Evolutionary conservation across 192 early-diverging fungal genomes (phyloP).

Genomic region (Coemansia javaensis): DNA sequence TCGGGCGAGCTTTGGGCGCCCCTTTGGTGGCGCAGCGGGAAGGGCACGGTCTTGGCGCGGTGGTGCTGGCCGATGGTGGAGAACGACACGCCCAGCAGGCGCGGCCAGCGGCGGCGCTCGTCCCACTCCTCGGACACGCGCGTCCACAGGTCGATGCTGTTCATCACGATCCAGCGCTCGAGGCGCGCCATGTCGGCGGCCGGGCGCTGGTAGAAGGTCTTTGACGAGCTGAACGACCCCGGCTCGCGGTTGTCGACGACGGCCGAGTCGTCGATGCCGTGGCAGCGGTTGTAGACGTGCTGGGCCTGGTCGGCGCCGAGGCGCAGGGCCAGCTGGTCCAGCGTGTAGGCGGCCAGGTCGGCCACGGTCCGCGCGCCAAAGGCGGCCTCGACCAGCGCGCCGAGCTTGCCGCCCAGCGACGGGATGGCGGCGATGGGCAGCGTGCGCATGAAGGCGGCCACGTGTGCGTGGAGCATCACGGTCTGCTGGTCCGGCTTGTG

Average conservation of each 20-base stretch:
- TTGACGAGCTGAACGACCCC: slow-evolving; percentile 31
- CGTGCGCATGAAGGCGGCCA: slow-evolving; percentile 56
- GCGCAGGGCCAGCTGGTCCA: slow-evolving; percentile 34
- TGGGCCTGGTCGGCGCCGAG: slow-evolving; percentile 24
- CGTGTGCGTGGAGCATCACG: slow-evolving; percentile 56
- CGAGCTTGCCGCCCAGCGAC: slow-evolving; percentile 83
- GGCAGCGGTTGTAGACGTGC: slow-evolving; percentile 34
- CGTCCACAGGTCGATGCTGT: slow-evolving; percentile 41
- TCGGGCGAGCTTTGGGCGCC: slow-evolving; percentile 19
- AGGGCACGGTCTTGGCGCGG: slow-evolving; percentile 23
- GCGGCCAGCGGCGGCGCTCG: slow-evolving; percentile 34
- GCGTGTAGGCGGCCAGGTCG: slow-evolving; percentile 25
- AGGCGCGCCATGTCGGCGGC: slow-evolving; percentile 12
- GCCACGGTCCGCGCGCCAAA: slow-evolving; percentile 47
- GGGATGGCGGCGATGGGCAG: slow-evolving; percentile 76
- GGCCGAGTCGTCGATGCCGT: slow-evolving; percentile 42
- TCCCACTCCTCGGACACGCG: slow-evolving; percentile 48
- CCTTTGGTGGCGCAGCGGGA: slow-evolving; percentile 21
- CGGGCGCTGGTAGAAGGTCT: slow-evolving; percentile 32
- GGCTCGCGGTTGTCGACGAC: slow-evolving; percentile 28
- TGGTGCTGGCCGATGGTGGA: slow-evolving; percentile 3
- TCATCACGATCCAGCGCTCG: slow-evolving; percentile 43
- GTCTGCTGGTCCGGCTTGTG: slow-evolving; percentile 85
- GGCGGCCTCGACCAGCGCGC: slow-evolving; percentile 60
- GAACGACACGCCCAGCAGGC: slow-evolving; percentile 24